Conservation (phyloP, 1,139 yeast genomes). For the Suhomyces kunorum region DNA sequence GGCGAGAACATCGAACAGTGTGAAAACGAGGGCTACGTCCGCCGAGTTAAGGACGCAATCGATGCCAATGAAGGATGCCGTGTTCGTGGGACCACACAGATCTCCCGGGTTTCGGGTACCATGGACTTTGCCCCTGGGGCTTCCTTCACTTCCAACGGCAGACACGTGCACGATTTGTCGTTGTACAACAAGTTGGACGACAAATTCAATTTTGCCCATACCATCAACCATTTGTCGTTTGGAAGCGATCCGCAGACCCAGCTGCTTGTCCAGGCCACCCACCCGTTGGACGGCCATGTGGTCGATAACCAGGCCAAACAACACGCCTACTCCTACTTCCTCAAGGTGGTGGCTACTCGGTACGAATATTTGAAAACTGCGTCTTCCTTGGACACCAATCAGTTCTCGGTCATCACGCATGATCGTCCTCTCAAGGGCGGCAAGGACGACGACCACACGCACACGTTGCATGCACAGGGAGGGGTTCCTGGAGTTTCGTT, state of each 20-base stretch:
- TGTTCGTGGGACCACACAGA: constrained; percentile 72
- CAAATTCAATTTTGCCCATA: constrained; percentile 70
- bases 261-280: constrained; percentile 30
- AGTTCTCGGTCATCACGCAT: constrained; percentile 87
- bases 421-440: constrained; percentile 87
- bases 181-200: constrained; percentile 57
- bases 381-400: constrained; percentile 73
- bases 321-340: constrained; percentile 72
- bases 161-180: constrained; percentile 84
- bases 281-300: constrained; percentile 69
- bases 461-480: constrained; percentile 79
- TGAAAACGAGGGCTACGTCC: constrained; percentile 82
- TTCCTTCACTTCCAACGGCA: constrained; percentile 53
- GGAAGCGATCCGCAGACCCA: constrained; percentile 54
- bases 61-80: constrained; percentile 77
- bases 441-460: constrained; percentile 85
- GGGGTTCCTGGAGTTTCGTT: constrained; percentile 91
- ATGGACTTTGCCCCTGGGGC: constrained; percentile 95
- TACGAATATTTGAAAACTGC: constrained; percentile 62
- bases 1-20: constrained; percentile 88
- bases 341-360: constrained; percentile 90
- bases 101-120: constrained; percentile 87
- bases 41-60: constrained; percentile 55
- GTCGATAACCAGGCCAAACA: constrained; percentile 50
- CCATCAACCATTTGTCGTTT: constrained; percentile 77